A percentile compares a stretch with the other conserved stretches of the same genome.
Evolutionary conservation across 768 basidiomycete genomes (phyloP).

Genomic region (Lepiota subincarnata): DNA sequence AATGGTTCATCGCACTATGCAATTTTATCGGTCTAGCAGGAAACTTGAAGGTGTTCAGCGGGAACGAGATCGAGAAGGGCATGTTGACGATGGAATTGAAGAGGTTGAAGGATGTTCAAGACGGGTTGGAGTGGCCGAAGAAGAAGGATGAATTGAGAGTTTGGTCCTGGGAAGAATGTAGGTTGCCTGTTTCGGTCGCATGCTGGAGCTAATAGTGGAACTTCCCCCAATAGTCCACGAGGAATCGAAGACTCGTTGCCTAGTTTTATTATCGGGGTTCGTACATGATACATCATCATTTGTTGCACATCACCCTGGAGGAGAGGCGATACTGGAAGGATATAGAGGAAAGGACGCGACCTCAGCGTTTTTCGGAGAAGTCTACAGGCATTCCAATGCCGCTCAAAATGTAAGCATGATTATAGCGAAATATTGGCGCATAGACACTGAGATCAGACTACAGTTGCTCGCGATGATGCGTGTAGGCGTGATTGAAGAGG

Average conservation of each 20-base stretch:
- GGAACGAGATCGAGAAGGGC: constrained; percentile 84
- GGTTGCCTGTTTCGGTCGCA: constrained; percentile 23
- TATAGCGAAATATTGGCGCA: no score
- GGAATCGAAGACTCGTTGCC: constrained; percentile 57
- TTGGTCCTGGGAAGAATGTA: constrained; percentile 79
- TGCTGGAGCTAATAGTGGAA: not conserved
- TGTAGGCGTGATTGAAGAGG: constrained; percentile 23
- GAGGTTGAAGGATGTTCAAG: constrained; percentile 59
- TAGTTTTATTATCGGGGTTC: constrained; percentile 80
- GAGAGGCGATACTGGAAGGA: constrained; percentile 49
- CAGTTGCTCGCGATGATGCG: constrained; percentile 60
- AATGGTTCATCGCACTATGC: constrained; percentile 86
- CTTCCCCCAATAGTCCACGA: constrained; percentile 49
- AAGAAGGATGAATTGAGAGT: constrained; percentile 61
- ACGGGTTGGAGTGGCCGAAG: constrained; percentile 58
- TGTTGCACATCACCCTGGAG: constrained; percentile 77
- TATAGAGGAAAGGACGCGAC: constrained; percentile 82
- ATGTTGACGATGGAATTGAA: constrained; percentile 82
- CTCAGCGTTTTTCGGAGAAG: constrained; percentile 79
- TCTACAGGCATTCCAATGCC: constrained; percentile 79
- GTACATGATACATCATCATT: constrained; percentile 82
- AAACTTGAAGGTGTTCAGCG: constrained; percentile 80
- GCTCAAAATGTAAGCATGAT: constrained; percentile 61
- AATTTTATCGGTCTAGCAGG: constrained; percentile 65
- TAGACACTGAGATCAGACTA: not conserved